Evolutionary conservation across 805 yeast genomes (phyloP).

Genomic region (Lipomyces yamanashiensis): DNA sequence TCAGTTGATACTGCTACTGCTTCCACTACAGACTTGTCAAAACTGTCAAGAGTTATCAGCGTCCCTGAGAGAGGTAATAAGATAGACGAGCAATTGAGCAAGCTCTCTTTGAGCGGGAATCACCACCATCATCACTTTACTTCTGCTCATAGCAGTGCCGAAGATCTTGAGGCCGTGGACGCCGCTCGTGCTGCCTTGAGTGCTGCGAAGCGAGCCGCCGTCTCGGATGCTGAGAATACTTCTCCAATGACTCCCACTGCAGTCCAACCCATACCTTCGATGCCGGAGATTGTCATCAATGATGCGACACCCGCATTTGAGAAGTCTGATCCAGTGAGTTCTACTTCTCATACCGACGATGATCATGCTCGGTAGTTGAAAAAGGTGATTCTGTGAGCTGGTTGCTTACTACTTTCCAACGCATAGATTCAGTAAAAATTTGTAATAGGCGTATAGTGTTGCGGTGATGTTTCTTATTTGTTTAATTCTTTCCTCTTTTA

Average conservation of each 20-base stretch:
- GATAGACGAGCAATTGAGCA: not conserved
- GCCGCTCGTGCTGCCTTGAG: conserved; percentile 16
- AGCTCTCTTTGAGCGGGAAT: conserved; percentile 6
- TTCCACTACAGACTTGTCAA: conserved; percentile 2
- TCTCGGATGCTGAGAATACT: not conserved
- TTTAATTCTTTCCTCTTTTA: too few relatives aligned
- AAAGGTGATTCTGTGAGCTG: too few relatives aligned
- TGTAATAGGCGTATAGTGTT: too few relatives aligned
- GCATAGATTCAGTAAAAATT: too few relatives aligned
- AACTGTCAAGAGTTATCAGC: conserved; percentile 10
- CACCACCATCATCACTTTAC: conserved; percentile 4
- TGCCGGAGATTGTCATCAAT: conserved; percentile 21
- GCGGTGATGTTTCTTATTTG: too few relatives aligned
- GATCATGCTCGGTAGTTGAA: conserved; percentile 10
- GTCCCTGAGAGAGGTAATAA: conserved; percentile 1
- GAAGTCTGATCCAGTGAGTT: not conserved
- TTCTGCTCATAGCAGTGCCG: conserved; percentile 6
- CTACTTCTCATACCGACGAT: conserved; percentile 9
- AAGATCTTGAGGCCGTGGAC: conserved; percentile 5
- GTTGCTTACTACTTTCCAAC: too few relatives aligned
- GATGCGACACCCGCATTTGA: conserved; percentile 1
- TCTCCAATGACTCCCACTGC: not conserved
- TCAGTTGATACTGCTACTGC: not conserved
- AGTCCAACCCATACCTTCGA: not conserved
- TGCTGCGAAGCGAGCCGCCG: conserved; percentile 7